Evolutionary conservation across 108 stramenopile genomes (phyloP).

Genomic region (Cyclotella kingstonii): DNA sequence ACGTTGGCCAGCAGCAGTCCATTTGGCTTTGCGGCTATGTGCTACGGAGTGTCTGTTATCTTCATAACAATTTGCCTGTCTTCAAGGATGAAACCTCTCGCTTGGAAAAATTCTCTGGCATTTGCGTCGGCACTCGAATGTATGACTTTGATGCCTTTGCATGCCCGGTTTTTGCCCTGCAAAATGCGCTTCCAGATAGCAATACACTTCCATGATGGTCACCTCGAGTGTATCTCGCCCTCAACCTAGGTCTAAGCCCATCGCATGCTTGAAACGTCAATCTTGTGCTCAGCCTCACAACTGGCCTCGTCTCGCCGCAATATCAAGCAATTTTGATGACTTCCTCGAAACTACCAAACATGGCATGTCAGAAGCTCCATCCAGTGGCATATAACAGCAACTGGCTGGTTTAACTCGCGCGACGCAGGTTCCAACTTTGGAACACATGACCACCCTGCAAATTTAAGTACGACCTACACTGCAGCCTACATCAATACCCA

Average conservation of each 20-base stretch:
- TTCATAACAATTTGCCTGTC: slow-evolving; percentile 4
- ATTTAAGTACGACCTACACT: too few relatives aligned
- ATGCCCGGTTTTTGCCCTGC: slow-evolving; percentile 22
- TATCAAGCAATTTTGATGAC: slow-evolving; percentile 19
- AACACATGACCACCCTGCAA: too few relatives aligned
- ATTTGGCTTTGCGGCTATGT: slow-evolving; percentile 31
- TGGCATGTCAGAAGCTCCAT: too few relatives aligned
- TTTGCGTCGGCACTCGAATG: background rate
- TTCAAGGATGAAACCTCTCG: background rate
- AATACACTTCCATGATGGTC: slow-evolving; percentile 22
- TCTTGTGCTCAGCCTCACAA: slow-evolving; percentile 26
- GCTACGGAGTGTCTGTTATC: slow-evolving; percentile 1
- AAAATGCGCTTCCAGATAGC: slow-evolving; percentile 3
- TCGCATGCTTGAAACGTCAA: slow-evolving; percentile 24
- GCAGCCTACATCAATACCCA: too few relatives aligned
- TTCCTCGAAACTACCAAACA: slow-evolving; percentile 10
- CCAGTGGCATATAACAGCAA: background rate
- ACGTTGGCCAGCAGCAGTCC: slow-evolving; percentile 32
- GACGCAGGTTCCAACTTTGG: background rate
- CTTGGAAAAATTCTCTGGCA: slow-evolving; percentile 8
- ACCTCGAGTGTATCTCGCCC: slow-evolving; percentile 4
- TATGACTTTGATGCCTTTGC: slow-evolving; percentile 13
- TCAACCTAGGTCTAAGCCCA: slow-evolving; percentile 28
- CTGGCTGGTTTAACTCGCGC: background rate
- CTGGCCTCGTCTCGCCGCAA: slow-evolving; percentile 42